Evolutionary conservation across 441 rosid species (phyloP).

Genomic region (Adansonia rubrostipa): DNA sequence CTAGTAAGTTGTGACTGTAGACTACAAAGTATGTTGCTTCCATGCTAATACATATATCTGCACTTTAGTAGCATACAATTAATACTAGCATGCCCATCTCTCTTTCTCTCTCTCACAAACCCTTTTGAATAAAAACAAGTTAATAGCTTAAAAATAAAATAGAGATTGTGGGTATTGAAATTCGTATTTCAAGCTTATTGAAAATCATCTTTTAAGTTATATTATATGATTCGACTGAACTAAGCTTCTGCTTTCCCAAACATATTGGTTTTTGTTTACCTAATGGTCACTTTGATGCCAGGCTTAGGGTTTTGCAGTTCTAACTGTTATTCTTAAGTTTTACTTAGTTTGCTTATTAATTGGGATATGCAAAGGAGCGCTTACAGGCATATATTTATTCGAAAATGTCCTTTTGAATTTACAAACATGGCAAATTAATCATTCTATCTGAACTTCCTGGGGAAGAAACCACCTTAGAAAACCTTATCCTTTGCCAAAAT

Average conservation of each 20-base stretch:
- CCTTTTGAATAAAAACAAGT: too few relatives aligned
- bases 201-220: too few relatives aligned
- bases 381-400: neutral
- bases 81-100: neutral
- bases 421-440: neutral
- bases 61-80: neutral
- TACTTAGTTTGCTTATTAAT: neutral
- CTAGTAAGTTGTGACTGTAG: neutral
- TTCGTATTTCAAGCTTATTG: too few relatives aligned
- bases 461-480: neutral
- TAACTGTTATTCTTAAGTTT: neutral
- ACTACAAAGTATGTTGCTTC: neutral
- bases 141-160: too few relatives aligned
- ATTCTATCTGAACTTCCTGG: neutral
- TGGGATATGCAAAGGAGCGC: neutral
- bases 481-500: neutral
- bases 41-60: neutral
- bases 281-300: neutral
- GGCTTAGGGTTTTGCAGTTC: neutral
- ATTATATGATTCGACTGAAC: too few relatives aligned
- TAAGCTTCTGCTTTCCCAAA: too few relatives aligned
- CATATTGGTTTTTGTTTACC: neutral
- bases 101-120: neutral
- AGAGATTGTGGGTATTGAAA: too few relatives aligned
- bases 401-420: neutral